Percentiles rank a stretch among this genome's conserved stretches.
phyloP scores from a whole-genome alignment of 2,329 filamentous ascomycete genomes.

The Pleurostoma richardsiae region DNA sequence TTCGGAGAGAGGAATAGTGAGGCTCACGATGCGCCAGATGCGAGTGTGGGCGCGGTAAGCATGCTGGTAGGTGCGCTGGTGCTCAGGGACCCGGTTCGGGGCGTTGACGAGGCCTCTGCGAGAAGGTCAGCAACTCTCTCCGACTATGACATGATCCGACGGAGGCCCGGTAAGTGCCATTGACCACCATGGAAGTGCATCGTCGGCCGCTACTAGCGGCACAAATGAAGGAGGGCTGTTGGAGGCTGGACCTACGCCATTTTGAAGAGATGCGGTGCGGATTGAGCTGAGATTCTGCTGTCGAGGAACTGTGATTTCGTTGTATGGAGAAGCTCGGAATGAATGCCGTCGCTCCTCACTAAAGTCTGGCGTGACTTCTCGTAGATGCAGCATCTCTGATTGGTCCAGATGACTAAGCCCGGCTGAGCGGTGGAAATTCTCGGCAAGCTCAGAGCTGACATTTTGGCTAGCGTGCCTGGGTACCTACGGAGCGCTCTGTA shows the following conservation, averaged over 20 bases:
- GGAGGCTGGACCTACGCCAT: slow-evolving; percentile 20
- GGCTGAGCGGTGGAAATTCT: neutral
- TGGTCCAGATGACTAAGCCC: neutral
- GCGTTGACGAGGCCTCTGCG: slow-evolving; percentile 56
- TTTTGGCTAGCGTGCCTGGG: too few species aligned
- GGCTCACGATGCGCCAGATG: slow-evolving; percentile 73
- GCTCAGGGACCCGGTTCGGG: slow-evolving; percentile 69
- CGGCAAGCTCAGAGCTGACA: too few species aligned
- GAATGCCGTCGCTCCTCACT: neutral
- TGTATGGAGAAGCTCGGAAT: neutral
- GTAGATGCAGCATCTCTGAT: neutral
- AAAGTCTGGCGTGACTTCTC: neutral
- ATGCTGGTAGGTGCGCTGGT: slow-evolving; percentile 71
- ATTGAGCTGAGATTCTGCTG: slow-evolving; percentile 13
- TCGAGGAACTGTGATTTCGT: slow-evolving; percentile 9
- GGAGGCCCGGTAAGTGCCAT: slow-evolving; percentile 5
- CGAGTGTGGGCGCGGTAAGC: slow-evolving; percentile 65
- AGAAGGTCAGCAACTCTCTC: slow-evolving; percentile 18
- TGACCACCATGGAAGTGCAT: neutral
- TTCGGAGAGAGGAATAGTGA: neutral
- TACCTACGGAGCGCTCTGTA: too few species aligned
- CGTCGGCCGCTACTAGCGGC: neutral
- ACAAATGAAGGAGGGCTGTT: neutral
- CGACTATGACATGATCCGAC: neutral
- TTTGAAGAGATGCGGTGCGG: slow-evolving; percentile 12